Evolutionary conservation across 345 rosid genomes (phyloP).

Genomic region (Aegle marmelos): DNA sequence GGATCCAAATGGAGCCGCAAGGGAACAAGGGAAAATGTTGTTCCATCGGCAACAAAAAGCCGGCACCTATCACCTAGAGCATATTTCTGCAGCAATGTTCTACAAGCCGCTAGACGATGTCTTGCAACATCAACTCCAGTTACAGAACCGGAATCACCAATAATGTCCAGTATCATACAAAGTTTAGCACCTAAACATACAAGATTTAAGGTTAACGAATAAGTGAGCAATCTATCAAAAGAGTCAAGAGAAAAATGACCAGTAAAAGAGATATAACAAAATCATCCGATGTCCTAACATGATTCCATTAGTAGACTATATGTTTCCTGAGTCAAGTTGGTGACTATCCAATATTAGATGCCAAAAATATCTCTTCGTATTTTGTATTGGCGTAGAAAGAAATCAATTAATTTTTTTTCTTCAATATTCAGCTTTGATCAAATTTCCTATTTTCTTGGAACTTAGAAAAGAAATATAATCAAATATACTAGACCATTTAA

Average conservation of each 20-base stretch:
- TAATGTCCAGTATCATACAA: slow-evolving; percentile 76
- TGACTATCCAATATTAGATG: not conserved
- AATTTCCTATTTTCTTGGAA: not conserved
- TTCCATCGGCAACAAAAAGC: slow-evolving; percentile 87
- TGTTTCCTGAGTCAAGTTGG: not conserved
- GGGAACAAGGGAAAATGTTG: slow-evolving; percentile 64
- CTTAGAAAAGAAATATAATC: not conserved
- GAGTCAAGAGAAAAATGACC: not conserved
- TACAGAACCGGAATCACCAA: slow-evolving; percentile 72
- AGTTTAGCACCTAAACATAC: slow-evolving; percentile 84
- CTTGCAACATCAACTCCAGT: slow-evolving; percentile 92
- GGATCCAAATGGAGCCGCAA: slow-evolving; percentile 21
- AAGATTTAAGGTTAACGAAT: not conserved
- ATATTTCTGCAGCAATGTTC: slow-evolving; percentile 84
- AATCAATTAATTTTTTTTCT: not conserved
- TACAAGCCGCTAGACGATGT: slow-evolving; percentile 88
- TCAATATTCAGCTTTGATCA: not conserved
- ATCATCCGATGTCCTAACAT: not conserved
- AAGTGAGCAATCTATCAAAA: not conserved
- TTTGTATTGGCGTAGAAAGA: not conserved
- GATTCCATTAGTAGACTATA: not conserved
- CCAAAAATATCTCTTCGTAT: not conserved
- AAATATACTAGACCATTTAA: not conserved
- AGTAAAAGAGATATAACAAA: not conserved
- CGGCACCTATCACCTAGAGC: slow-evolving; percentile 63